phyloP scores from a whole-genome alignment of 805 yeast species.

The Spathaspora girioi region DNA sequence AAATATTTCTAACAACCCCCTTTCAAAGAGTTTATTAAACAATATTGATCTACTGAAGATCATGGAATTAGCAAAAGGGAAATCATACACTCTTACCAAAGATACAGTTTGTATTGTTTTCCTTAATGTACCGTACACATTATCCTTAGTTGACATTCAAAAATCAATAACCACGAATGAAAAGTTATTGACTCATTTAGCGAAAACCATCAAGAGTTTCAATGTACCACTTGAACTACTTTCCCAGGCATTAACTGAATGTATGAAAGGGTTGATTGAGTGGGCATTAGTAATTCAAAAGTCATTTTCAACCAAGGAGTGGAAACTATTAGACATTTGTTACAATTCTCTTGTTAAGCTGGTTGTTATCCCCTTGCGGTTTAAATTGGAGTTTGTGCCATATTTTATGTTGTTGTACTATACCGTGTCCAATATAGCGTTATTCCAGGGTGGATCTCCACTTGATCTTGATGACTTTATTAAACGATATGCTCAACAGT shows the following conservation, averaged over 20 bases:
- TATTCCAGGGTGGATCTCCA: not conserved
- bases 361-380: conserved; percentile 1
- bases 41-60: conserved; percentile 13
- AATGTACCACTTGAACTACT: not conserved
- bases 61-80: conserved; percentile 13
- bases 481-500: conserved; percentile 9
- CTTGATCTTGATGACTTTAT: not conserved
- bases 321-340: conserved; percentile 10
- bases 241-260: conserved; percentile 1
- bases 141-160: conserved; percentile 21
- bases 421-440: conserved; percentile 6
- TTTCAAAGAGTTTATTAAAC: conserved; percentile 5
- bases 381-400: conserved; percentile 10
- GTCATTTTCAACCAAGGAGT: conserved; percentile 15
- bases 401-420: conserved; percentile 15
- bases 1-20: not conserved
- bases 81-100: conserved; percentile 6
- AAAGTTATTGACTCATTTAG: conserved; percentile 16
- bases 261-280: conserved; percentile 19
- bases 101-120: conserved; percentile 15
- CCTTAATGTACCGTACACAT: conserved; percentile 17
- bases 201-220: conserved; percentile 14
- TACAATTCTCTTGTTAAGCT: conserved; percentile 7
- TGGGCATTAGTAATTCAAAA: conserved; percentile 34
- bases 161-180: conserved; percentile 15